Conservation (phyloP, 768 basidiomycete genomes). For the Megacollybia marginata region DNA sequence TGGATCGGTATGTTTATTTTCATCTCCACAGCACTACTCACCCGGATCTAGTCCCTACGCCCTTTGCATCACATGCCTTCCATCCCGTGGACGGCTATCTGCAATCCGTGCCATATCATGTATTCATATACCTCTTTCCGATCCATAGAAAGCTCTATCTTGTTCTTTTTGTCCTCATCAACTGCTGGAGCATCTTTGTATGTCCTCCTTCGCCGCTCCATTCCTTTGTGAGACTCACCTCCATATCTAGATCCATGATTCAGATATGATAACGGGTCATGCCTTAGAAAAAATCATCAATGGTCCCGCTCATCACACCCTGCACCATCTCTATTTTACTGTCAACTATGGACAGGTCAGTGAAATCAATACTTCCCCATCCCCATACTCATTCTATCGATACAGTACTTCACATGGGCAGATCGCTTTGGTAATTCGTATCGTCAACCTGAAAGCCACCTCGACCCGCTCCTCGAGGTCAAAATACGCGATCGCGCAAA, state of each 20-base stretch:
- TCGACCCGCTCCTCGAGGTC: conserved; percentile 83
- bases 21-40: conserved; percentile 2
- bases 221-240: conserved; percentile 1
- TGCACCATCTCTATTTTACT: conserved; percentile 96
- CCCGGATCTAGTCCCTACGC: conserved; percentile 72
- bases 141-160: conserved; percentile 82
- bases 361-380: conserved; percentile 6
- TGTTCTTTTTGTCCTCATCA: conserved; percentile 82
- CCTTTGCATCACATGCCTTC: conserved; percentile 97
- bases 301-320: conserved; percentile 96
- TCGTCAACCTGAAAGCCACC: conserved; percentile 72
- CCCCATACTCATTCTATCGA: conserved; percentile 9
- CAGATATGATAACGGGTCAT: conserved; percentile 95
- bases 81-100: conserved; percentile 92
- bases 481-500: conserved; percentile 16
- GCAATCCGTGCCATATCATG: conserved; percentile 92
- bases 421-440: conserved; percentile 82
- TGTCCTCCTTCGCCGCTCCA: conserved; percentile 17
- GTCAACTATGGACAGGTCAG: conserved; percentile 89
- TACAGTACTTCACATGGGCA: conserved; percentile 95
- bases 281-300: conserved; percentile 87
- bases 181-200: conserved; percentile 91
- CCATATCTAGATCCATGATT: conserved; percentile 81
- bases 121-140: conserved; percentile 87
- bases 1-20: conserved; percentile 72